Base-by-base conservation (phyloP, 2,329 filamentous ascomycete genomes). In the Clonostachys chloroleuca region DNA sequence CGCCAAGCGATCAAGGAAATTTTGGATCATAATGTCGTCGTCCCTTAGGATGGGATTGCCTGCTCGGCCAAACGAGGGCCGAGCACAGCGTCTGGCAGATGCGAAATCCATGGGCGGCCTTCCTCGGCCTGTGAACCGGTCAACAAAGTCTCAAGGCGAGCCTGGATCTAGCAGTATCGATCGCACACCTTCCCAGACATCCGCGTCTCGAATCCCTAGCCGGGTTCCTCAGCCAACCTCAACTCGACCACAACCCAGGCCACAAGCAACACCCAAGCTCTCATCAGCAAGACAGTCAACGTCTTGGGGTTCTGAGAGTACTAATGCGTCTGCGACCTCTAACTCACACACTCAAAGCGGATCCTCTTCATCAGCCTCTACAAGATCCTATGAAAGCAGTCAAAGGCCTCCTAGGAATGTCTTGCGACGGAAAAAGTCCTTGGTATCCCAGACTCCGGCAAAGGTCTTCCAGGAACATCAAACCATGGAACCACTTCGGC, bases 401-500 rank as follows among this genome's bases (percentile, higher is more conserved):
- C 47, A 57, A 20, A 66, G 59, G 34, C 60, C 64, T 42, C 58
- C 60, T 24, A 69, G 69, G 39, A 74, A 72, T 55, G 65, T 73
- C 9, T 58, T 80, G 43, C 67, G 73, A 53, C 71, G 73, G 54
- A 81, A 80, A 57, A 69, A 72, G 47, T 74, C 76, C 13, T 69
- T 68, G 12, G 58, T 75, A 37, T 63, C 73, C 3, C 66, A 68
- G 47, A 67, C 74, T 18, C 51, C 59, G 24, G 24, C 24, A 30
- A 30, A 30, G 24, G 24, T 9, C 24, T 30, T 30, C 10, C 24
- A 30, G 24, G 24, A 30, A 30, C 24, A 30, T 10, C 24, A 30
- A 30, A 10, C 24, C 3, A 30, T 30, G 24, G 24, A 30, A 30
- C 24, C 24, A 30, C 24, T 30, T 30, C 24, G 8, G 24, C 24